These are phyloP conservation scores for Penicillium sp. DNA, from an alignment of 2,329 filamentous ascomycete genomes.

Conservation along the genomic window DNA sequence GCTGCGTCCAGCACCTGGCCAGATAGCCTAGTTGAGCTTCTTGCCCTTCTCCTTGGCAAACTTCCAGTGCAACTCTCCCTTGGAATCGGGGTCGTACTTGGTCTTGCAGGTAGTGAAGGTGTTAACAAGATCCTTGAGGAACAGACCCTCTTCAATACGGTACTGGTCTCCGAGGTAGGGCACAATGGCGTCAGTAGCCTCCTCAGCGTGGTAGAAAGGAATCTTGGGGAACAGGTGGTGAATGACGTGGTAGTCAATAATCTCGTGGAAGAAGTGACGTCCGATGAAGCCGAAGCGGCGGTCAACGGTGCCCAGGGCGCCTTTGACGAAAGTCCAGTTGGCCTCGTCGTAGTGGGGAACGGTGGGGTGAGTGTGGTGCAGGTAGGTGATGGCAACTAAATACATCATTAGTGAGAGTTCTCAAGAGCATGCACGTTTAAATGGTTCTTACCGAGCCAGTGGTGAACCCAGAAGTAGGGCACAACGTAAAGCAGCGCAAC, in stretches of 20 bases:
- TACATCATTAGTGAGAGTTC: background rate
- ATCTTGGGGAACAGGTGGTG: constrained; percentile 63
- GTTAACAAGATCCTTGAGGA: constrained; percentile 13
- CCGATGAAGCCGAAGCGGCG: constrained; percentile 65
- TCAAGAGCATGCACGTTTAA: background rate
- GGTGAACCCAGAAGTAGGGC: constrained; percentile 68
- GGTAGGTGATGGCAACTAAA: constrained; percentile 69
- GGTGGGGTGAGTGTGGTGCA: constrained; percentile 66
- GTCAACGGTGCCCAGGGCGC: constrained; percentile 63
- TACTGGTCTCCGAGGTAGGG: constrained; percentile 48
- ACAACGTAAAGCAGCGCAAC: constrained; percentile 62
- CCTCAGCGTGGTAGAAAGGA: constrained; percentile 61
- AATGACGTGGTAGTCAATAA: constrained; percentile 63
- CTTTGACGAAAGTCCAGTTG: constrained; percentile 62
- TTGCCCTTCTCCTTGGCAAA: constrained; percentile 2
- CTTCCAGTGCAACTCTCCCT: constrained; percentile 18
- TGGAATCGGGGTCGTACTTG: constrained; percentile 12
- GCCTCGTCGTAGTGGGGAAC: constrained; percentile 60
- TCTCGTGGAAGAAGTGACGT: constrained; percentile 63
- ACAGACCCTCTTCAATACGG: constrained; percentile 14
- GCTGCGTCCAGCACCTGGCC: background rate
- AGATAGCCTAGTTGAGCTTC: constrained; percentile 12
- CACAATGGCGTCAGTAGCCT: constrained; percentile 57
- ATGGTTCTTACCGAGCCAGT: constrained; percentile 62
- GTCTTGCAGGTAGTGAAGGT: constrained; percentile 20